These are phyloP conservation scores for Diutina mesorugosa DNA, from an alignment of 1,139 yeast genomes.

Conservation along the genomic window DNA sequence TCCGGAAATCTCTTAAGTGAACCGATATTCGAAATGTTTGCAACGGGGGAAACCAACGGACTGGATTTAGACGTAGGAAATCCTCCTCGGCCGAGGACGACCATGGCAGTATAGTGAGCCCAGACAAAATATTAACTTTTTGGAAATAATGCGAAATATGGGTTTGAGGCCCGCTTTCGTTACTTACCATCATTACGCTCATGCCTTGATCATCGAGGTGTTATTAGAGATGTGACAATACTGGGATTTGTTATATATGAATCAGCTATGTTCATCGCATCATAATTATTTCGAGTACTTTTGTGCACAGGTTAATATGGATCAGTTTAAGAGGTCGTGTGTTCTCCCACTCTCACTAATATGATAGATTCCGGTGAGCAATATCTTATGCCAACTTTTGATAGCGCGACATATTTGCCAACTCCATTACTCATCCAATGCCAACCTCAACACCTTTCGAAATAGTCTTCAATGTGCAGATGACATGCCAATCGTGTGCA, in stretches of 20 bases:
- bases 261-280: too few relatives aligned
- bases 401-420: not conserved
- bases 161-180: not conserved
- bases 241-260: too few relatives aligned
- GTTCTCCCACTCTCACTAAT: too few relatives aligned
- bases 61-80: not conserved
- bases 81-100: slow-evolving; percentile 2
- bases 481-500: slow-evolving; percentile 64
- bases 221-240: too few relatives aligned
- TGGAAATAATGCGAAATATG: not conserved
- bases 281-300: too few relatives aligned
- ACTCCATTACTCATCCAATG: not conserved
- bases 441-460: not conserved
- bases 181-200: too few relatives aligned
- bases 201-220: too few relatives aligned
- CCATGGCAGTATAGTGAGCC: slow-evolving; percentile 1
- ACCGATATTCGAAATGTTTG: slow-evolving; percentile 38
- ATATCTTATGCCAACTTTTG: not conserved
- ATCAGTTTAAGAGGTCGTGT: too few relatives aligned
- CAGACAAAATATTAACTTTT: not conserved
- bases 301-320: too few relatives aligned
- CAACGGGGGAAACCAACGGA: slow-evolving; percentile 28
- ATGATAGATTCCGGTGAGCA: too few relatives aligned
- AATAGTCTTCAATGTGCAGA: slow-evolving; percentile 59
- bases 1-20: slow-evolving; percentile 41